These are phyloP conservation scores for Draba incana DNA, from an alignment of 345 rosid species.

Conservation along the genomic window DNA sequence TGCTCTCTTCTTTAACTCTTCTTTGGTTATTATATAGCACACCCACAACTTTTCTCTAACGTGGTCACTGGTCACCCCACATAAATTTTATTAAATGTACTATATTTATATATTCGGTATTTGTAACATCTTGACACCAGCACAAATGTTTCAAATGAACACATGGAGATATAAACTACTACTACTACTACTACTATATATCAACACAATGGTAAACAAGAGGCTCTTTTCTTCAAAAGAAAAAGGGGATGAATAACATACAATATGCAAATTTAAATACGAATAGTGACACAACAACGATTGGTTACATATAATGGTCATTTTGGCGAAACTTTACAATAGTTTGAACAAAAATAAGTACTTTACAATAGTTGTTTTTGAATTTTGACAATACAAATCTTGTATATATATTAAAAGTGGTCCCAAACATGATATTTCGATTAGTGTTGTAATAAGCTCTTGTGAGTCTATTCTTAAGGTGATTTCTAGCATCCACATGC, in stretches of 20 bases:
- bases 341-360: too few relatives aligned
- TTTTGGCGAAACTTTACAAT: neutral
- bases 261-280: too few relatives aligned
- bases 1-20: slow-evolving; percentile 19
- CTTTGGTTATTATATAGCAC: slow-evolving; percentile 1
- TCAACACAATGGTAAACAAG: slow-evolving; percentile 3
- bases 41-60: slow-evolving; percentile 27
- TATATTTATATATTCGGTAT: slow-evolving; percentile 13
- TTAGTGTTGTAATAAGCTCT: slow-evolving; percentile 15
- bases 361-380: neutral
- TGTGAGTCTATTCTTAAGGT: slow-evolving; percentile 21
- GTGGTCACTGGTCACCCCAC: slow-evolving; percentile 17
- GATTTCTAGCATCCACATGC: slow-evolving; percentile 6
- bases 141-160: slow-evolving; percentile 24
- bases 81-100: neutral
- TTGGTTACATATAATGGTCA: too few relatives aligned
- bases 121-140: slow-evolving; percentile 22
- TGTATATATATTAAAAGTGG: neutral
- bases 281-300: too few relatives aligned
- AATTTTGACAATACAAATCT: neutral
- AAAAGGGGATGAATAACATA: neutral
- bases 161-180: slow-evolving; percentile 3
- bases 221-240: neutral
- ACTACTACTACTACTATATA: neutral
- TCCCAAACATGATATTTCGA: slow-evolving; percentile 14